These are phyloP conservation scores for Groenewaldozyma tartarivorans DNA, from an alignment of 805 yeast genomes.

Conservation along the genomic window DNA sequence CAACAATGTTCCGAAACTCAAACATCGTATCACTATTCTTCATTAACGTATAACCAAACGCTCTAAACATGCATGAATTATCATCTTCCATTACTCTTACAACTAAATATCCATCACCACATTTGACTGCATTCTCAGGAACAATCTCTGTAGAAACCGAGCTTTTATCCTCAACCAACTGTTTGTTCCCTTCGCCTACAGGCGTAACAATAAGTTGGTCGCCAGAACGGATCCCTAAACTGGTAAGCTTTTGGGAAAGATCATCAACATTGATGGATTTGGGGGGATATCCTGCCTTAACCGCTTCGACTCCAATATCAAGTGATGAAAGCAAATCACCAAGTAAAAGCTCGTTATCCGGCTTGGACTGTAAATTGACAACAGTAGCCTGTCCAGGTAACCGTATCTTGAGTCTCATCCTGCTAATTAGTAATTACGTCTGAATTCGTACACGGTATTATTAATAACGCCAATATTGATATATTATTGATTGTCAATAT, in stretches of 20 bases:
- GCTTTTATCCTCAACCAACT: neutral
- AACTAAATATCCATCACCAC: constrained; percentile 28
- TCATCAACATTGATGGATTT: constrained; percentile 30
- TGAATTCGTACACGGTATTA: too few species aligned
- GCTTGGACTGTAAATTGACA: constrained; percentile 27
- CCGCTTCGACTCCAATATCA: constrained; percentile 12
- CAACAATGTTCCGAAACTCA: constrained; percentile 45
- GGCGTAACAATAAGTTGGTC: constrained; percentile 42
- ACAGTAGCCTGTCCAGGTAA: constrained; percentile 25
- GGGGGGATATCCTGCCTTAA: constrained; percentile 59
- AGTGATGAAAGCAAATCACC: constrained; percentile 25
- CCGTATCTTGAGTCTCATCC: constrained; percentile 28
- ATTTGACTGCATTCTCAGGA: constrained; percentile 5
- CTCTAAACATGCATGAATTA: constrained; percentile 67
- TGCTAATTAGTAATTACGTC: too few species aligned
- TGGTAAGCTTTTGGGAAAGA: constrained; percentile 17
- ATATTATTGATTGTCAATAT: neutral
- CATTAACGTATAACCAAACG: constrained; percentile 46
- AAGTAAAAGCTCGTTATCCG: constrained; percentile 32
- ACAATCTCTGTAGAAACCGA: neutral
- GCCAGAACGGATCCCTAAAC: constrained; percentile 45
- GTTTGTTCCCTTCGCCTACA: constrained; percentile 10
- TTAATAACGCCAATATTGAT: too few species aligned
- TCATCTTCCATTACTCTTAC: constrained; percentile 63
- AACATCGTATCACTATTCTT: constrained; percentile 35